Conservation (phyloP, 768 basidiomycete species). For the Tephrocybe sp. region DNA sequence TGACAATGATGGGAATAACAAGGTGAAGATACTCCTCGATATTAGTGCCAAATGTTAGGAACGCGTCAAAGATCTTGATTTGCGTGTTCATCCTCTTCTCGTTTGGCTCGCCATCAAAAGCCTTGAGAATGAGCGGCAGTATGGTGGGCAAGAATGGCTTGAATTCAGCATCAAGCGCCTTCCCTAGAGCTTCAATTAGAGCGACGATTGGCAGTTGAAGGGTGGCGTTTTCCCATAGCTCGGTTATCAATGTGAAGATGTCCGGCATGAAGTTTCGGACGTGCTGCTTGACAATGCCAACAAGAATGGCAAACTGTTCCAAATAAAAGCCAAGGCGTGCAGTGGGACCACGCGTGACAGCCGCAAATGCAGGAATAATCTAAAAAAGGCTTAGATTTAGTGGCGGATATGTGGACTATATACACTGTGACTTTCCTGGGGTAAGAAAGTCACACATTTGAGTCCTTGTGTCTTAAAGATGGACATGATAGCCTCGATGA, state of each 20-base stretch:
- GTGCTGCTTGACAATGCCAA: conserved; percentile 96
- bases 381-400: too few species aligned
- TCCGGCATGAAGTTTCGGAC: conserved; percentile 89
- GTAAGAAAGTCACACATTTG: conserved; percentile 93
- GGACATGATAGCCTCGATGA: conserved; percentile 97
- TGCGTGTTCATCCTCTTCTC: conserved; percentile 80
- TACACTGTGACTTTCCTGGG: conserved; percentile 60
- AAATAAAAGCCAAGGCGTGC: conserved; percentile 88
- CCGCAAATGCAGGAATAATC: conserved; percentile 95
- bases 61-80: conserved; percentile 91
- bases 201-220: conserved; percentile 92
- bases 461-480: conserved; percentile 98
- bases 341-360: conserved; percentile 79
- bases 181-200: conserved; percentile 89
- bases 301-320: conserved; percentile 92
- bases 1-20: conserved; percentile 92
- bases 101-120: conserved; percentile 82
- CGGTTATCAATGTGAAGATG: conserved; percentile 81
- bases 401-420: too few species aligned
- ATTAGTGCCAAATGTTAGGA: conserved; percentile 92
- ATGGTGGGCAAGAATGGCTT: conserved; percentile 93
- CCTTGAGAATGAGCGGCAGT: conserved; percentile 84
- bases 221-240: conserved; percentile 84
- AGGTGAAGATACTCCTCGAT: conserved; percentile 98
- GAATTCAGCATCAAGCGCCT: conserved; percentile 95